These are phyloP conservation scores for Radiomyces spectabilis DNA, from an alignment of 192 early-diverging fungal genomes.

Conservation along the genomic window DNA sequence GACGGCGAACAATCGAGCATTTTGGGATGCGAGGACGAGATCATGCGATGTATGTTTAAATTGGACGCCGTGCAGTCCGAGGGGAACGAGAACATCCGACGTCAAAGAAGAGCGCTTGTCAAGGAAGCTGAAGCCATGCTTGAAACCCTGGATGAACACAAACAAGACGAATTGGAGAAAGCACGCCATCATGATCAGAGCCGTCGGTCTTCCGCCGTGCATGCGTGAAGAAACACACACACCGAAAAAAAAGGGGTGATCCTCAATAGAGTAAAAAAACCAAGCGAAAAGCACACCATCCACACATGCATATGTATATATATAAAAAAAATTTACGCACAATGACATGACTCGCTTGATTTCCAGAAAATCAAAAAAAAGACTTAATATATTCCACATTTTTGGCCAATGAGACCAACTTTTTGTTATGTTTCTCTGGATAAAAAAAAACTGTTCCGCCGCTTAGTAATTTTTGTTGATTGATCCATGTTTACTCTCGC, in stretches of 20 bases:
- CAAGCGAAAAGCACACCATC: neutral
- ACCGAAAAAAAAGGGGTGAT: neutral
- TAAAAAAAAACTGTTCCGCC: neutral
- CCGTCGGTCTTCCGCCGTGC: no score
- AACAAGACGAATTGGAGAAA: conserved; percentile 23
- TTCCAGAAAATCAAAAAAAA: neutral
- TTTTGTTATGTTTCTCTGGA: neutral
- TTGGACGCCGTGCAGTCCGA: conserved; percentile 17
- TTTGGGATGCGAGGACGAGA: conserved; percentile 24
- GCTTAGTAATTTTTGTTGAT: no score
- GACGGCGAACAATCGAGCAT: conserved; percentile 20
- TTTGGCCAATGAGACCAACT: neutral
- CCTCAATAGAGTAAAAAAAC: neutral
- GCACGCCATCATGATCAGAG: no score
- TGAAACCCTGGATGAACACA: conserved; percentile 19
- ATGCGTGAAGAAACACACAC: neutral
- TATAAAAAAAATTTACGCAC: neutral
- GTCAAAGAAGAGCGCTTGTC: conserved; percentile 9
- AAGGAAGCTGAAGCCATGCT: conserved; percentile 16
- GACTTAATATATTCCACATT: neutral
- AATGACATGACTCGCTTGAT: neutral
- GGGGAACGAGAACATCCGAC: conserved; percentile 10
- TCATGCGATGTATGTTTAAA: conserved; percentile 18
- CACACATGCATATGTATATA: no score
- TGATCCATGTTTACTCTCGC: neutral